Evolutionary conservation across 176 grass and related monocot species (phyloP).

Genomic region (Ensete ventricosum): DNA sequence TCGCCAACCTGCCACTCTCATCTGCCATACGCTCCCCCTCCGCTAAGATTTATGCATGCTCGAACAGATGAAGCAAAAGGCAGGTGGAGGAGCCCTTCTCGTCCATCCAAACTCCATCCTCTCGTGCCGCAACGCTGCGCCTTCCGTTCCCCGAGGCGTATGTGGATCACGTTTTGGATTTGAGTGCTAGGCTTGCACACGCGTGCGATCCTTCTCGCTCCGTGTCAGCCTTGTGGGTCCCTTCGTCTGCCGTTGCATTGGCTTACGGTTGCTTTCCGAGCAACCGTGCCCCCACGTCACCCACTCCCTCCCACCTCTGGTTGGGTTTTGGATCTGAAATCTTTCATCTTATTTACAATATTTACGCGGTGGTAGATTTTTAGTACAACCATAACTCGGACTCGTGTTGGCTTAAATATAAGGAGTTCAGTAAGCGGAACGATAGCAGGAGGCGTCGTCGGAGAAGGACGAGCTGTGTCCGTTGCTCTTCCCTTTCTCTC

Average conservation of each 20-base stretch:
- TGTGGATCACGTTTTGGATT: not conserved
- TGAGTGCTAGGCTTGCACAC: not conserved
- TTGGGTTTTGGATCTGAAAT: not conserved
- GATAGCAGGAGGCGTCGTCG: not conserved
- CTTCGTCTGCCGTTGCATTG: not conserved
- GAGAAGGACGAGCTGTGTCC: not conserved
- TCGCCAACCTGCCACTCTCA: slow-evolving; percentile 19
- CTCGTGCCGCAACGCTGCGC: slow-evolving; percentile 1
- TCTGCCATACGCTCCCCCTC: not conserved
- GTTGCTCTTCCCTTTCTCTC: not conserved
- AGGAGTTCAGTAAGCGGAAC: not conserved
- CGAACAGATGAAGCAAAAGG: not conserved
- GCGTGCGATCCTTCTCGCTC: slow-evolving; percentile 6
- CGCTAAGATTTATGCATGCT: not conserved
- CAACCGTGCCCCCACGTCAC: not conserved
- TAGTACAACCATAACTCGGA: too few relatives aligned
- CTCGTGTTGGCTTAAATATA: slow-evolving; percentile 1
- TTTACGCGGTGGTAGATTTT: not conserved
- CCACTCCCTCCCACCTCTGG: not conserved
- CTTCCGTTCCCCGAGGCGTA: not conserved
- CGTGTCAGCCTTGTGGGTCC: not conserved
- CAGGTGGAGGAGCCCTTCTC: not conserved
- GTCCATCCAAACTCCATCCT: slow-evolving; percentile 15
- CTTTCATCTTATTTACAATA: too few relatives aligned
- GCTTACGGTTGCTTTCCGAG: not conserved